phyloP scores from a whole-genome alignment of 495 filamentous ascomycete genomes.

The Ramalina peruviana region DNA sequence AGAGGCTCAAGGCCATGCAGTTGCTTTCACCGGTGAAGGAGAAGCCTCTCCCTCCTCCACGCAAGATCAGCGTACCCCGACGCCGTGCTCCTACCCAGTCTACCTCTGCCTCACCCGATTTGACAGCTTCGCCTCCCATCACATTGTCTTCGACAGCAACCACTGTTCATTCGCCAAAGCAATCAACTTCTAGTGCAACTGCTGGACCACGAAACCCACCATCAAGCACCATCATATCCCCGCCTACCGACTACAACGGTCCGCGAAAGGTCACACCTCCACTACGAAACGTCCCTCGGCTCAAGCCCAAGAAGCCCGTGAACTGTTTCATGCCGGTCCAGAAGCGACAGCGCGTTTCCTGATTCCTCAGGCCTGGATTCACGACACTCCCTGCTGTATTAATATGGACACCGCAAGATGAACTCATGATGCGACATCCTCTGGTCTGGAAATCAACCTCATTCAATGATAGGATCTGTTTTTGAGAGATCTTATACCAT shows the following conservation, averaged over 20 bases:
- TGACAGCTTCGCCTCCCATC: too few species aligned
- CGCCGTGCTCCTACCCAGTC: not conserved
- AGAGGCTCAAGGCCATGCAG: constrained; percentile 8
- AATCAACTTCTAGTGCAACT: not conserved
- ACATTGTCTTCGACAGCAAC: not conserved
- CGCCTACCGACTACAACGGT: not conserved
- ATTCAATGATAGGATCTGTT: too few species aligned
- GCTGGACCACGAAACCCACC: not conserved
- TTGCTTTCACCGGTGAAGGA: not conserved
- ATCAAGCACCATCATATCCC: not conserved
- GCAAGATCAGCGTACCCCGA: not conserved
- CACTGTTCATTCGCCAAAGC: not conserved
- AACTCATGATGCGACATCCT: too few species aligned
- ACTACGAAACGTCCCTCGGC: not conserved
- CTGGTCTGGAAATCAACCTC: too few species aligned
- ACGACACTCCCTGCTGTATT: too few species aligned
- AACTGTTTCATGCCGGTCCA: constrained; percentile 13
- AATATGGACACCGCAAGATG: too few species aligned
- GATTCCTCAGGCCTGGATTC: not conserved
- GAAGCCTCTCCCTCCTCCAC: not conserved
- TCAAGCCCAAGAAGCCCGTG: constrained; percentile 8
- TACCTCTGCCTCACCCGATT: not conserved
- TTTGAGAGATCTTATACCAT: too few species aligned
- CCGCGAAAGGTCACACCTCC: too few species aligned
- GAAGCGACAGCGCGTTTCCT: constrained; percentile 7